Evolutionary conservation across 2,329 filamentous ascomycete genomes (phyloP).

Genomic region (Penicillium sp.): DNA sequence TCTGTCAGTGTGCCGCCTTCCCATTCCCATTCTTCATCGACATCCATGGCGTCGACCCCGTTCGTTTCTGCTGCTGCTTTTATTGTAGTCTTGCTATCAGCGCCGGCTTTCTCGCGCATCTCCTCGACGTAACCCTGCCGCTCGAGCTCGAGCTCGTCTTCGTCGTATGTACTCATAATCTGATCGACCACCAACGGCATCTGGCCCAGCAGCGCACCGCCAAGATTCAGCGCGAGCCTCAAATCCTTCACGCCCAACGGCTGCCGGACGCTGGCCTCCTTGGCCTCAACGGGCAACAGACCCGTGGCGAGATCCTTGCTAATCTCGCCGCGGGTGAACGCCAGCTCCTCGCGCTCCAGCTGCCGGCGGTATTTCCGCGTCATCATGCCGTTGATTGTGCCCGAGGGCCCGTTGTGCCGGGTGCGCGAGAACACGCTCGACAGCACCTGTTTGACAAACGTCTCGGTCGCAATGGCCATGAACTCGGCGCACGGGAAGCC

Average conservation of each 20-base stretch:
- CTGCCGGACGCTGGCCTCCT: conserved; percentile 66
- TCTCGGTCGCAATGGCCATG: conserved; percentile 59
- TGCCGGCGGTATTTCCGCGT: conserved; percentile 74
- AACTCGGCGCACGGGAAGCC: conserved; percentile 54
- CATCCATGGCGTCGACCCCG: conserved; percentile 35
- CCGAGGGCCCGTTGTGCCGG: conserved; percentile 56
- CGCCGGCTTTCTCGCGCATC: conserved; percentile 4
- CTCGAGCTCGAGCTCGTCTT: conserved; percentile 65
- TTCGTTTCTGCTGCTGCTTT: conserved; percentile 10
- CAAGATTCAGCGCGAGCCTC: conserved; percentile 68
- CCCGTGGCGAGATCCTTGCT: conserved; percentile 67
- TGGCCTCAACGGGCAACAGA: conserved; percentile 75
- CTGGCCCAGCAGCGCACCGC: conserved; percentile 69
- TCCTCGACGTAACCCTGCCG: conserved; percentile 30
- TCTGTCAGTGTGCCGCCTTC: conserved; percentile 34
- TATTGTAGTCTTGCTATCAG: conserved; percentile 18
- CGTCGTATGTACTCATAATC: conserved; percentile 67
- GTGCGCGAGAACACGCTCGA: conserved; percentile 53
- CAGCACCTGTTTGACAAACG: conserved; percentile 60
- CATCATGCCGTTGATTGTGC: conserved; percentile 68
- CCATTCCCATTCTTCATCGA: conserved; percentile 38
- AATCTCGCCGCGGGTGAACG: conserved; percentile 68
- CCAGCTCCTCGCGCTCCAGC: conserved; percentile 70
- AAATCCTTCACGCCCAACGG: conserved; percentile 76
- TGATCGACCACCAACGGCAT: conserved; percentile 72